These are phyloP conservation scores for Crithidia acanthocephali DNA, from an alignment of 208 protist genomes.

Conservation along the genomic window DNA sequence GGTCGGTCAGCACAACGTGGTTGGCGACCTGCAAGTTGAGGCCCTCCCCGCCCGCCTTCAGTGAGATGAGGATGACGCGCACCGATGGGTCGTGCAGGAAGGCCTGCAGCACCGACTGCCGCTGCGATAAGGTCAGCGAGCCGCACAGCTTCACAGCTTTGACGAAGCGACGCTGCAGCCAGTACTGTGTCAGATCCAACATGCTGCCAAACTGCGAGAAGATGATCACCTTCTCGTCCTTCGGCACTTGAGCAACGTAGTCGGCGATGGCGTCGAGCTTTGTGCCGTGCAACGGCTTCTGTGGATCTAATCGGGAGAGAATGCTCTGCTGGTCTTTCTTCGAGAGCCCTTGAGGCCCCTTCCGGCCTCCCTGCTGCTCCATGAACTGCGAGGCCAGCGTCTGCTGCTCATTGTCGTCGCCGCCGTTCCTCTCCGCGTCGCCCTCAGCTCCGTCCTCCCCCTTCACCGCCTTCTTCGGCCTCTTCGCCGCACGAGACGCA, in stretches of 20 bases:
- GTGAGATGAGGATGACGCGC: slow-evolving; percentile 97
- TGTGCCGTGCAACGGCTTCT: slow-evolving; percentile 83
- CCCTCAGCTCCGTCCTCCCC: background rate
- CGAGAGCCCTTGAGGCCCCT: slow-evolving; percentile 8
- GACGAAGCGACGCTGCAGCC: slow-evolving; percentile 76
- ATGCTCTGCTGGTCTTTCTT: slow-evolving; percentile 65
- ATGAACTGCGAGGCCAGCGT: slow-evolving; percentile 11
- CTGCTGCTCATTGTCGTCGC: background rate
- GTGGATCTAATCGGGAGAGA: slow-evolving; percentile 69
- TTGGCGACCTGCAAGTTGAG: slow-evolving; percentile 99
- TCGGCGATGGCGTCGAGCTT: slow-evolving; percentile 92
- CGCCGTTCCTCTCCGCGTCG: background rate
- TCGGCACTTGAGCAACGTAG: slow-evolving; percentile 74
- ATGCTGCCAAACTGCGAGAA: slow-evolving; percentile 97
- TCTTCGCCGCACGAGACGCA: background rate
- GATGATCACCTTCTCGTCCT: slow-evolving; percentile 92
- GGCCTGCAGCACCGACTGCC: slow-evolving; percentile 81
- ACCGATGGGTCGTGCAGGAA: slow-evolving; percentile 87
- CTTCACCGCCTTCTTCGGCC: background rate
- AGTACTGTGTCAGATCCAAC: slow-evolving; percentile 95
- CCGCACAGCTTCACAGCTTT: slow-evolving; percentile 92
- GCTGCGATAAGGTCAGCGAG: slow-evolving; percentile 83
- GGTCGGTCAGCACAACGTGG: slow-evolving; percentile 98
- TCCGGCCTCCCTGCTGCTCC: slow-evolving; percentile 5
- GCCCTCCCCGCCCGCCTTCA: slow-evolving; percentile 98